Percentiles rank a stretch among this genome's conserved stretches.
Evolutionary conservation across 768 basidiomycete species (phyloP).

Genomic region (Lactifluus pinguis): DNA sequence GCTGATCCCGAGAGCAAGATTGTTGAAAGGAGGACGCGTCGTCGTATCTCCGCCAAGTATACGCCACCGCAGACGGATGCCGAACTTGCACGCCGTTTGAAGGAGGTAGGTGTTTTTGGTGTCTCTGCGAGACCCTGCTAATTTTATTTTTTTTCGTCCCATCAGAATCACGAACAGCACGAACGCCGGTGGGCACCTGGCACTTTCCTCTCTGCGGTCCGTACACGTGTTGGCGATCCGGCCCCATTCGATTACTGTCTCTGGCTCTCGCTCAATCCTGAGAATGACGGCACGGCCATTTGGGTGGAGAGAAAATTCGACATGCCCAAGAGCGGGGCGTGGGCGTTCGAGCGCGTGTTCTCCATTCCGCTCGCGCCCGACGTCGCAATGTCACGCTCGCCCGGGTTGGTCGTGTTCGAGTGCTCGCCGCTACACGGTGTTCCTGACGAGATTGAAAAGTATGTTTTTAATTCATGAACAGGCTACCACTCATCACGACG

Average conservation of each 20-base stretch:
- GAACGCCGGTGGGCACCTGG: conserved; percentile 66
- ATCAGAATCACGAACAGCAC: conserved; percentile 64
- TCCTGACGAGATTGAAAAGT: conserved; percentile 62
- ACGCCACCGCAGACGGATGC: conserved; percentile 51
- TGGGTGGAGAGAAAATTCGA: conserved; percentile 75
- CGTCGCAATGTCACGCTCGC: conserved; percentile 24
- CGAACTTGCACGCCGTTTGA: conserved; percentile 53
- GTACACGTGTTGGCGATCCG: conserved; percentile 29
- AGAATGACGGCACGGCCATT: conserved; percentile 66
- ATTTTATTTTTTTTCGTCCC: neutral
- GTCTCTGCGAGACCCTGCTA: neutral
- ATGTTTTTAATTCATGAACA: conserved; percentile 8
- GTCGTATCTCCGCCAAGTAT: conserved; percentile 36
- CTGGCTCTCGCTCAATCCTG: conserved; percentile 71
- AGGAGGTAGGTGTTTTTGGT: conserved; percentile 42
- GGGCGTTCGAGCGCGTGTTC: conserved; percentile 52
- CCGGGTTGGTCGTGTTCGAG: conserved; percentile 70
- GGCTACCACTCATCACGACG: neutral
- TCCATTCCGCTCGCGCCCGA: conserved; percentile 42
- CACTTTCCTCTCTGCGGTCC: conserved; percentile 50
- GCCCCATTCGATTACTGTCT: conserved; percentile 43
- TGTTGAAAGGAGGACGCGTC: conserved; percentile 27
- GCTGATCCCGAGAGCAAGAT: conserved; percentile 18
- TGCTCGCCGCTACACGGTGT: conserved; percentile 57
- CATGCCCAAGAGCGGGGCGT: conserved; percentile 52